These are phyloP conservation scores for Colletotrichum sidae DNA, from an alignment of 2,329 filamentous ascomycete species.

Conservation along the genomic window DNA sequence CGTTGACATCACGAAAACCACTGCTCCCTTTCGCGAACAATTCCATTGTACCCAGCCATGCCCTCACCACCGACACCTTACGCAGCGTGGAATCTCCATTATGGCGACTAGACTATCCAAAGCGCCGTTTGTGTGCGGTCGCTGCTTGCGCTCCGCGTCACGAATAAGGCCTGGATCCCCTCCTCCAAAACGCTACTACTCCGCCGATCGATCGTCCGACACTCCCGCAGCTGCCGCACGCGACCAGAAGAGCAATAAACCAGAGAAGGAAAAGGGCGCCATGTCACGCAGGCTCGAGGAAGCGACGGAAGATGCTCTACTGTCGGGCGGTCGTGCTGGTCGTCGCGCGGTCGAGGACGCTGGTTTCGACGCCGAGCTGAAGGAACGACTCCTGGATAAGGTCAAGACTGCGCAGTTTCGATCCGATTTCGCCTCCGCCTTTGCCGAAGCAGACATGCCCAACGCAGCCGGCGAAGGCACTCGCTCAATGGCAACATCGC, in stretches of 20 bases:
- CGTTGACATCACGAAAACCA: constrained; percentile 33
- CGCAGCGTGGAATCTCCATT: constrained; percentile 9
- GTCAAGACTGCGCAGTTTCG: constrained; percentile 66
- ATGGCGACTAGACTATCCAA: constrained; percentile 29
- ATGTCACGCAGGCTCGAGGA: constrained; percentile 70
- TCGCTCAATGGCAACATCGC: constrained; percentile 73
- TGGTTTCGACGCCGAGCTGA: constrained; percentile 73
- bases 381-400: constrained; percentile 66
- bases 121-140: constrained; percentile 9
- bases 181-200: constrained; percentile 14
- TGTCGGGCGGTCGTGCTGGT: constrained; percentile 70
- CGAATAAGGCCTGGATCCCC: not conserved
- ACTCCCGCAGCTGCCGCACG: constrained; percentile 1
- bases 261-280: constrained; percentile 47
- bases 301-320: constrained; percentile 72
- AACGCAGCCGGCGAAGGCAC: constrained; percentile 75
- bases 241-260: constrained; percentile 2
- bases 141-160: constrained; percentile 1
- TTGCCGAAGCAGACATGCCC: constrained; percentile 61
- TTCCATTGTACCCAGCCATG: not conserved
- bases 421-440: constrained; percentile 60
- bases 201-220: constrained; percentile 25
- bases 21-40: not conserved
- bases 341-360: constrained; percentile 70
- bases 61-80: not conserved